Evolutionary conservation across 345 rosid genomes (phyloP), one percentile per base, ranked within the genome.

Genomic region (Populus alba): DNA sequence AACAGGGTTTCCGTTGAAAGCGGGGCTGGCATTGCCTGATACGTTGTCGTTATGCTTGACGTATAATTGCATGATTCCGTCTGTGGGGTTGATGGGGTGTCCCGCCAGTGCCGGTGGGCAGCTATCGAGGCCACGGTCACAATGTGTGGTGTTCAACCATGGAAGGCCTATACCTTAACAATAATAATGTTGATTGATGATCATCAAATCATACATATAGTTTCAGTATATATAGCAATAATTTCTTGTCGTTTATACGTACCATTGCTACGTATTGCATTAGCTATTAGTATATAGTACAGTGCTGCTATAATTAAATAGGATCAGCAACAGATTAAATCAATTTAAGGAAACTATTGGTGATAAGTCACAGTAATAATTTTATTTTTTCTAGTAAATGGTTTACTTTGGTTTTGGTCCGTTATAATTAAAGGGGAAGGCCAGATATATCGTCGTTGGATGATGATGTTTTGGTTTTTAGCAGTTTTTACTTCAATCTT

Each of bases 61-160:
- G 1, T 94, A 94, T 71, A 94, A 94, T 69, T 94, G 98, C 79
- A 89, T 92, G 91, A 81, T 72, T 57, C 93, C 92, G n/a, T 83
- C 87, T 0, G 79, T 87, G 12, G 96, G 94, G 39, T 62, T 86
- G 33, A 76, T 80, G 67, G 77, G 83, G 1, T 94, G 97, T 79
- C 97, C 97, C 0, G 81, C 86, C 16, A 88, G 90, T 23, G 86
- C 87, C 65, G 92, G 96, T 7, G 77, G 68, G 7, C 87, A 78
- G 74, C 82, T 85, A 37, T 83, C 90, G 17, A 87, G 97, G 82
- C 97, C 96, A 29, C 67, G 82, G 15, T 77, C 84, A 12, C 94
- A 94, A 74, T 91, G 98, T 75, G 81, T 83, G 20, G 86, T 67
- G n/a, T 85, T 89, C 84, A 77, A 79, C 35, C 75, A 88, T 63